phyloP scores from a whole-genome alignment of 495 filamentous ascomycete genomes.

The Letharia lupina region DNA sequence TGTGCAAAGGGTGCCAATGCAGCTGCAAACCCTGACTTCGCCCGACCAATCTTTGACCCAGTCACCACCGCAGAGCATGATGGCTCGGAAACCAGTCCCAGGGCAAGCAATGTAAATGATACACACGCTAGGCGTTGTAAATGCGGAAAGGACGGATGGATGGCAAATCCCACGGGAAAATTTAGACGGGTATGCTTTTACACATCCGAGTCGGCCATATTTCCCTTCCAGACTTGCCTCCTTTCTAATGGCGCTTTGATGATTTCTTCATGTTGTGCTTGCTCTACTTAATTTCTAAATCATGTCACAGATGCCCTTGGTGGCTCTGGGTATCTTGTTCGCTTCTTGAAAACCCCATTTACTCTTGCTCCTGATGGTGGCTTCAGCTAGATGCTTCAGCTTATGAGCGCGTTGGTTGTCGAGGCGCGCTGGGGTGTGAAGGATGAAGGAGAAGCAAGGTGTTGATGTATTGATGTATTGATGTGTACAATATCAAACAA shows the following conservation, averaged over 20 bases:
- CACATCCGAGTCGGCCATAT: conserved; percentile 15
- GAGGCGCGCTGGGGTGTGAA: background rate
- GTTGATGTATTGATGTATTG: conserved; percentile 7
- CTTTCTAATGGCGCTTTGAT: conserved; percentile 20
- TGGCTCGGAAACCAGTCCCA: conserved; percentile 38
- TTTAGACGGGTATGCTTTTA: conserved; percentile 4
- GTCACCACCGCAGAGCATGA: conserved; percentile 31
- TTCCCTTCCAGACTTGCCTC: conserved; percentile 5
- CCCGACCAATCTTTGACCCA: conserved; percentile 28
- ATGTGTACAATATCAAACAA: conserved; percentile 10
- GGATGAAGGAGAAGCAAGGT: background rate
- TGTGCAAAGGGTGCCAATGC: conserved; percentile 27
- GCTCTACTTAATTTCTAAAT: conserved; percentile 5
- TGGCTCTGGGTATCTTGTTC: conserved; percentile 15
- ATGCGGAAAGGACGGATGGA: conserved; percentile 7
- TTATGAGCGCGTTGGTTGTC: background rate
- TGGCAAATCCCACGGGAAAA: background rate
- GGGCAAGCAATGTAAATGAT: conserved; percentile 25
- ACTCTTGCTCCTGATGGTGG: background rate
- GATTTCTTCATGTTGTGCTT: conserved; percentile 8
- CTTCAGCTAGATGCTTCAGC: conserved; percentile 10
- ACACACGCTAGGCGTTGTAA: conserved; percentile 4
- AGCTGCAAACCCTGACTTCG: conserved; percentile 24
- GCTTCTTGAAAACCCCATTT: conserved; percentile 14
- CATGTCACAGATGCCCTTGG: conserved; percentile 8